Percentiles rank a stretch among this genome's conserved stretches.
Conservation (phyloP, 345 rosid species). For the Eucalyptus sideroxylon region DNA sequence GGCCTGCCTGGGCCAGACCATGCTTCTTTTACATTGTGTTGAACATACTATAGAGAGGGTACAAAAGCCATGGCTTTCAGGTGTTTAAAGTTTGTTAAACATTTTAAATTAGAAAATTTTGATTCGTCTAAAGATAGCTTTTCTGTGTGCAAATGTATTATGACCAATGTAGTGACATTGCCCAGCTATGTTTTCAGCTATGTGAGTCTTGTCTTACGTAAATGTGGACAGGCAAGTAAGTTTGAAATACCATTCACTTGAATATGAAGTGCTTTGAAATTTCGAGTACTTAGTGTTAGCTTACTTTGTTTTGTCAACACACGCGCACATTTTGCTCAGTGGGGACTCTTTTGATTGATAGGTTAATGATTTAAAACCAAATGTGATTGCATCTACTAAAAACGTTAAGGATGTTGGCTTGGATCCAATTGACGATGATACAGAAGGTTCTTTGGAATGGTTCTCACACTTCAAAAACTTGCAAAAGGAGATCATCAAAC, state of each 20-base stretch:
- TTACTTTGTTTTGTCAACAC: not conserved
- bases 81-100: not conserved
- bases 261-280: not conserved
- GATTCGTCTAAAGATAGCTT: not conserved
- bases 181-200: not conserved
- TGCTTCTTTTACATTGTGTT: not conserved
- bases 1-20: rapidly evolving
- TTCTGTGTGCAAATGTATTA: not conserved
- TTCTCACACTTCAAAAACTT: slow-evolving; percentile 53
- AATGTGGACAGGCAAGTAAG: not conserved
- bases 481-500: slow-evolving; percentile 33
- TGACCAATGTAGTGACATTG: not conserved
- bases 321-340: not conserved
- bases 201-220: not conserved
- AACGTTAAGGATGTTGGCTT: slow-evolving; percentile 50
- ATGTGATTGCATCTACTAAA: slow-evolving; percentile 11
- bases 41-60: not conserved
- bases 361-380: slow-evolving; percentile 31
- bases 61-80: not conserved
- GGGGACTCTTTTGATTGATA: not conserved
- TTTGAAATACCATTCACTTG: not conserved
- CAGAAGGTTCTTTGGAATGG: slow-evolving; percentile 26
- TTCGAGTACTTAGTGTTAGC: rapidly evolving
- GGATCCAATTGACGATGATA: slow-evolving; percentile 57
- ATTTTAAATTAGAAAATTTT: not conserved